Evolutionary conservation across 2,329 filamentous ascomycete genomes (phyloP), one percentile per base, ranked within the genome.

Genomic region (Metarhizium brunneum): DNA sequence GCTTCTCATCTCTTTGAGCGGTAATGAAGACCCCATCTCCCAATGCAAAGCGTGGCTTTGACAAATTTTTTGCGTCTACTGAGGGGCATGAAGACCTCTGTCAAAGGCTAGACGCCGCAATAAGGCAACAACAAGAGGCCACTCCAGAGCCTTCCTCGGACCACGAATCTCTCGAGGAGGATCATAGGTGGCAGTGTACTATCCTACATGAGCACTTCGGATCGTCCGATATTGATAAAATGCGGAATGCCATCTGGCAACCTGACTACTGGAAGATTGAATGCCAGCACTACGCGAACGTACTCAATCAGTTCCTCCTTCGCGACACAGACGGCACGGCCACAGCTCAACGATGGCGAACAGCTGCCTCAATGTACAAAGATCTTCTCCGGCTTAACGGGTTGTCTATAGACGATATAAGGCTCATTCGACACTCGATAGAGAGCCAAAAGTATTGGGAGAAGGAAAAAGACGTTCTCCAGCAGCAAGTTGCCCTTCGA

Each of bases 51-150:
- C 25, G 25, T 25, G 25, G 25, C 25, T 25, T 25, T 25, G 25
- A 25, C 3, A 25, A 25, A 1, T 25, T 25, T 25, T 25, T 25
- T 25, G 25, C 25, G 25, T 25, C 25, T 25, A 4, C 25, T 25
- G 25, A 25, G 25, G 42, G 68, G 67, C 68, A 78, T 79, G 63
- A 85, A 76, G 53, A 71, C 68, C 52, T 78, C 75, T 3, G 82
- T 72, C 42, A 45, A 16, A 16, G 6, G n/a, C 20, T 45, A 4
- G 20, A 45, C 20, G 4, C 3, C 11, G 42, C 4, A 18, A 20
- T 11, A 4, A 4, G 16, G 20, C 2, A 45, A 6, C 18, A 16
- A 20, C 42, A 45, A 45, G 16, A 45, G 20, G 42, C 42, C 18
- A 45, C 42, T 20, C 42, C 42, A 11, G 42, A 45, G 4, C 11